phyloP scores from a whole-genome alignment of 2,329 filamentous ascomycete species.

The Penicillium aurantiogriseum region DNA sequence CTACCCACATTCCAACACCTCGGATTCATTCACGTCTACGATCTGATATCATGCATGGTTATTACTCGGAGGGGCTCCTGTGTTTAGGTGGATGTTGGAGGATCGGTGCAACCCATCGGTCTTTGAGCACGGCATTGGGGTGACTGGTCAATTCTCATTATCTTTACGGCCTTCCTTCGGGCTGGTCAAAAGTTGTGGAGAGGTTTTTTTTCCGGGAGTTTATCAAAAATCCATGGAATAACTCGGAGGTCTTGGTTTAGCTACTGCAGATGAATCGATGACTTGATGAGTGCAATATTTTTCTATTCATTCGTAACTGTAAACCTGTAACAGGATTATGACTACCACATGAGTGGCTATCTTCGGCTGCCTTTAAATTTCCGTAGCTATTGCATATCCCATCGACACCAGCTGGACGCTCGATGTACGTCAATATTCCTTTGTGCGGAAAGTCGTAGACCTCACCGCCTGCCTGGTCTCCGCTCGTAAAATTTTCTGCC shows the following conservation, averaged over 20 bases:
- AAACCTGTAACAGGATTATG: background rate
- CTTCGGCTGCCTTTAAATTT: background rate
- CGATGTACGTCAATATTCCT: slow-evolving; percentile 9
- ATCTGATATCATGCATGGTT: slow-evolving; percentile 27
- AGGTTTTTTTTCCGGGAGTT: slow-evolving; percentile 35
- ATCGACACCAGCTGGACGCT: background rate
- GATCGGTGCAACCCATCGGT: slow-evolving; percentile 13
- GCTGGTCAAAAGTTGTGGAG: slow-evolving; percentile 33
- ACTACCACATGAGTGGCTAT: background rate
- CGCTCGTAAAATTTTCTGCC: slow-evolving; percentile 27
- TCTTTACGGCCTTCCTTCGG: slow-evolving; percentile 22
- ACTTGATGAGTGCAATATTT: slow-evolving; percentile 20
- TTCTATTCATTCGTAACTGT: background rate
- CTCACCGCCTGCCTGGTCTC: slow-evolving; percentile 29
- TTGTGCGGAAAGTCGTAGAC: slow-evolving; percentile 13
- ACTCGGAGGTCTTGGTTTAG: slow-evolving; percentile 25
- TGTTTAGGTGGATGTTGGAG: slow-evolving; percentile 39
- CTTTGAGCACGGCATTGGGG: slow-evolving; percentile 23
- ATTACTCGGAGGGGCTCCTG: slow-evolving; percentile 30
- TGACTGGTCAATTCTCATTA: slow-evolving; percentile 39
- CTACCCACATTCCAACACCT: slow-evolving; percentile 25
- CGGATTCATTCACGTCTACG: slow-evolving; percentile 33
- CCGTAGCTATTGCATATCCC: background rate
- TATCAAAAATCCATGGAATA: slow-evolving; percentile 32
- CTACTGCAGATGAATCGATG: slow-evolving; percentile 31